Conservation (phyloP, 179 eudicot genomes). For the Vitellaria paradoxa region DNA sequence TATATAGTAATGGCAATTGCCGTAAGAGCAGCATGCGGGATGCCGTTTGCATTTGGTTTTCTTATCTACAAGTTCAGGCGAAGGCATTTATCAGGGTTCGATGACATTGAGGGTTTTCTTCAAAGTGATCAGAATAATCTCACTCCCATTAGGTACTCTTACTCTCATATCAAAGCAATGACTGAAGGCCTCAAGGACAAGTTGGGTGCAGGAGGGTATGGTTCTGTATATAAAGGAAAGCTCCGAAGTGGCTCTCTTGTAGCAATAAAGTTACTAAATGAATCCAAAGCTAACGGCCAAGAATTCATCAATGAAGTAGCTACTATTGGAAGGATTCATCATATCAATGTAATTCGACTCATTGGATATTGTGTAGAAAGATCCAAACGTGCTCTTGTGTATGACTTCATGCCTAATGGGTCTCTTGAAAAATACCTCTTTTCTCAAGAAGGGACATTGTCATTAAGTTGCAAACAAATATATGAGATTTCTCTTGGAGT, state of each 20-base stretch:
- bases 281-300: conserved; percentile 11
- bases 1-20: too few relatives aligned
- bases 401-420: not conserved
- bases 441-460: not conserved
- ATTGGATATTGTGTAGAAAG: not conserved
- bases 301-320: conserved; percentile 19
- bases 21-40: too few relatives aligned
- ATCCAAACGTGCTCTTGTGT: not conserved
- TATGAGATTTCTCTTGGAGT: conserved; percentile 15
- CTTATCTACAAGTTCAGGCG: conserved; percentile 1
- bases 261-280: conserved; percentile 6
- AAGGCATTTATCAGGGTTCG: not conserved
- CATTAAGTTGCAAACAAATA: conserved; percentile 13
- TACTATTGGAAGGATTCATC: conserved; percentile 7
- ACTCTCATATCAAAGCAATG: not conserved
- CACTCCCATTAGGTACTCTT: conserved; percentile 12
- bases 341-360: not conserved
- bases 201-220: conserved; percentile 20
- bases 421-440: conserved; percentile 9
- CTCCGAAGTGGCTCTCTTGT: conserved; percentile 18
- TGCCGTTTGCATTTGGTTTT: not conserved
- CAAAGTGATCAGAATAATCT: conserved; percentile 11
- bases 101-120: conserved; percentile 10
- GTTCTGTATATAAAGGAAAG: conserved; percentile 14
- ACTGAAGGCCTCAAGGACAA: conserved; percentile 6